Evolutionary conservation across 2,329 filamentous ascomycete genomes (phyloP).

Genomic region (Tolypocladium amazonense): DNA sequence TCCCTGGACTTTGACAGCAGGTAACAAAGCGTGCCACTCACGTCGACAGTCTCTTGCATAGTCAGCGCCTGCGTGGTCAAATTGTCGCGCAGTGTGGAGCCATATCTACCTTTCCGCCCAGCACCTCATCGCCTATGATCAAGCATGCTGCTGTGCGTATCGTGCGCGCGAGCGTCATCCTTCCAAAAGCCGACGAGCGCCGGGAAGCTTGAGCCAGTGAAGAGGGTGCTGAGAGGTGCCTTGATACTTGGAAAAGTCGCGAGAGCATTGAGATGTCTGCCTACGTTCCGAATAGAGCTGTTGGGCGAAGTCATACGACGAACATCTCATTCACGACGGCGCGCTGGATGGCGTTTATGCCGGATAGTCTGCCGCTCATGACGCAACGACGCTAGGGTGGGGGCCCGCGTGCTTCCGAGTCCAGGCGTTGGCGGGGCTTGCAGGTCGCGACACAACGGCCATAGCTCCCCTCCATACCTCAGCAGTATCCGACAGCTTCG

Average conservation of each 20-base stretch:
- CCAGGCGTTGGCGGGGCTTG: neutral
- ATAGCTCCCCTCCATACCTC: neutral
- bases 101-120: slow-evolving; percentile 73
- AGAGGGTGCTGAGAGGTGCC: slow-evolving; percentile 45
- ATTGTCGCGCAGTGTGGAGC: neutral
- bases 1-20: neutral
- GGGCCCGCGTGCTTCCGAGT: neutral
- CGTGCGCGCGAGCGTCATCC: slow-evolving; percentile 42
- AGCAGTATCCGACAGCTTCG: neutral
- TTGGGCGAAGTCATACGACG: neutral
- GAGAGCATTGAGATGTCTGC: slow-evolving; percentile 52
- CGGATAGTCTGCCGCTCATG: neutral
- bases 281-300: neutral
- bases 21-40: slow-evolving; percentile 13
- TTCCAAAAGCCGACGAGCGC: slow-evolving; percentile 12
- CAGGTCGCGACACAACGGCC: neutral
- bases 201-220: slow-evolving; percentile 19
- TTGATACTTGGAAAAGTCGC: slow-evolving; percentile 60
- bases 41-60: slow-evolving; percentile 24
- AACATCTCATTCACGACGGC: neutral
- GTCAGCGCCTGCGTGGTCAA: slow-evolving; percentile 4
- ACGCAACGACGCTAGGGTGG: neutral
- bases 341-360: neutral
- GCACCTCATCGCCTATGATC: slow-evolving; percentile 94
- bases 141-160: slow-evolving; percentile 87